These are phyloP conservation scores for Eucalyptus polybractea DNA, from an alignment of 345 rosid species.

Conservation along the genomic window DNA sequence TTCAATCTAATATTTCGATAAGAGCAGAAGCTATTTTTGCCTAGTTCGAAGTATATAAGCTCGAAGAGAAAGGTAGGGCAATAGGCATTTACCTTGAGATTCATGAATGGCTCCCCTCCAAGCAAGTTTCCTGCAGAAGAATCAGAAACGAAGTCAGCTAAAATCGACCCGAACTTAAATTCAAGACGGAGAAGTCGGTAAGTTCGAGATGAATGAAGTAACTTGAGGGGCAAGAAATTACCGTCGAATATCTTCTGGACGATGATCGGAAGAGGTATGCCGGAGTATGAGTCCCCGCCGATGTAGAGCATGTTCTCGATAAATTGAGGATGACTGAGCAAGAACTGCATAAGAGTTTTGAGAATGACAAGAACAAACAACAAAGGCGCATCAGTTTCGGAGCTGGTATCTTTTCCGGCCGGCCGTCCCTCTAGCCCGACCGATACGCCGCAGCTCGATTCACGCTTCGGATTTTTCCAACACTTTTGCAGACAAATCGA, in stretches of 20 bases:
- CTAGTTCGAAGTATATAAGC: not conserved
- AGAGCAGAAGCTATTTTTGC: not conserved
- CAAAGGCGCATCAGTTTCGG: not conserved
- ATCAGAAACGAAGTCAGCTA: not conserved
- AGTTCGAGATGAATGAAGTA: not conserved
- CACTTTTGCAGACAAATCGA: not conserved
- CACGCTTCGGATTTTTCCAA: not conserved
- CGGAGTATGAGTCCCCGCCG: conserved; percentile 30
- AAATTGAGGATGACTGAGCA: conserved; percentile 9
- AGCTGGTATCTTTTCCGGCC: not conserved
- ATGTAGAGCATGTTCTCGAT: conserved; percentile 4
- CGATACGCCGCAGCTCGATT: not conserved
- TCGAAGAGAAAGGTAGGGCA: not conserved
- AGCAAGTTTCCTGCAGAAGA: conserved; percentile 2
- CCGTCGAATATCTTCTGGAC: conserved; percentile 10
- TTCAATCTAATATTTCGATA: not conserved
- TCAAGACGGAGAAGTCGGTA: not conserved
- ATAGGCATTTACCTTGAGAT: conserved; percentile 1
- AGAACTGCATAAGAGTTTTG: not conserved
- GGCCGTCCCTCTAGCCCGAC: not conserved
- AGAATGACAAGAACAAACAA: not conserved
- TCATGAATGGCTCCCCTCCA: conserved; percentile 4
- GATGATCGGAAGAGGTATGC: conserved; percentile 18
- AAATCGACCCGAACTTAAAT: not conserved
- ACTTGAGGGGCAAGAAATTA: not conserved